Evolutionary conservation across 2,329 filamentous ascomycete species (phyloP).

Genomic region (Hansfordia pulvinata): DNA sequence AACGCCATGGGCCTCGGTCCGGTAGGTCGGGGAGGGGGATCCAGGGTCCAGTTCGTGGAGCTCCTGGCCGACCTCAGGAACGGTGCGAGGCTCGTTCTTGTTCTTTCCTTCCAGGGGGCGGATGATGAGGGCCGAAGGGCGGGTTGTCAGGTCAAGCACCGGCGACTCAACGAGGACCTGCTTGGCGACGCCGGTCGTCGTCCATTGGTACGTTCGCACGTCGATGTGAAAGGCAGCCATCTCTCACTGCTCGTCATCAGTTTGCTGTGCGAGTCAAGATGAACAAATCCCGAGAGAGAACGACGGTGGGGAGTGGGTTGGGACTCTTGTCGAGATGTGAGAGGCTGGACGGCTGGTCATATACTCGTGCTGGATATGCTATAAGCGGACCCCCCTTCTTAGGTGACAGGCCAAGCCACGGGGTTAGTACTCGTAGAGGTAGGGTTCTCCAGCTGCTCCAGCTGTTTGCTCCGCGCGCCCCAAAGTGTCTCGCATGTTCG

Average conservation of each 20-base stretch:
- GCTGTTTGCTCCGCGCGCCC: too few species aligned
- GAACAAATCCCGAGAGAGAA: not conserved
- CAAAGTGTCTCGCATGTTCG: too few species aligned
- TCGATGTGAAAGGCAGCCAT: constrained; percentile 3
- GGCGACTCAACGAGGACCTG: constrained; percentile 11
- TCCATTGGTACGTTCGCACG: constrained; percentile 12
- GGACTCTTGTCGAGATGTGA: too few species aligned
- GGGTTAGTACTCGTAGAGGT: too few species aligned
- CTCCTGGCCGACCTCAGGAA: constrained; percentile 4
- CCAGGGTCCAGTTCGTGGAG: constrained; percentile 8
- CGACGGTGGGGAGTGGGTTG: not conserved
- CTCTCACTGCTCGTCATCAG: too few species aligned
- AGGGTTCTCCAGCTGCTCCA: too few species aligned
- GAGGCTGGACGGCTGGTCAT: too few species aligned
- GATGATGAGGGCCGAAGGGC: constrained; percentile 6
- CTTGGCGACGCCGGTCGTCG: too few species aligned
- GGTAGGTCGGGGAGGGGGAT: constrained; percentile 4
- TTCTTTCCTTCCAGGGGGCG: constrained; percentile 8
- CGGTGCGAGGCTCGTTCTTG: constrained; percentile 8
- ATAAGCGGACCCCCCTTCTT: too few species aligned
- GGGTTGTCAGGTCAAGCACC: constrained; percentile 5
- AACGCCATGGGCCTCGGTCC: constrained; percentile 12
- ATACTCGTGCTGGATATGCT: too few species aligned
- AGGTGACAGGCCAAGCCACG: too few species aligned
- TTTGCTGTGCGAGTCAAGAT: not conserved